Evolutionary conservation across 768 basidiomycete genomes (phyloP).

Genomic region (Cyclocybe cylindracea): DNA sequence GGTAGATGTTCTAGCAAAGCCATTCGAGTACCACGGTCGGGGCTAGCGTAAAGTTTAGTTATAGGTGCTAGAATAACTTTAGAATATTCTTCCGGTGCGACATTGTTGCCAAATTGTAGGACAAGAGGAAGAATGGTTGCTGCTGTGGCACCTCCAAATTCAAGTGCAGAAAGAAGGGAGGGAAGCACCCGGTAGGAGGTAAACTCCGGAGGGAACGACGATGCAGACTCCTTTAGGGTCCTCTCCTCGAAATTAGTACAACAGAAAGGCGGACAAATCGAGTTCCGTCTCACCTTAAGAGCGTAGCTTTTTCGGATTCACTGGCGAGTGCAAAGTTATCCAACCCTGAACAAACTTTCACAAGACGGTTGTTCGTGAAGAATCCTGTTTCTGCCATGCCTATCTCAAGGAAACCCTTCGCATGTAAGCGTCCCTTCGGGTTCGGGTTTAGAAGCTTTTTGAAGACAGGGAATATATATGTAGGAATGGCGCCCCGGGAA

Average conservation of each 20-base stretch:
- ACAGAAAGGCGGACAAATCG: neutral
- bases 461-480: slow-evolving; percentile 72
- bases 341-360: slow-evolving; percentile 81
- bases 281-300: slow-evolving; percentile 58
- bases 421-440: slow-evolving; percentile 73
- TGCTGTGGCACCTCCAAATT: slow-evolving; percentile 78
- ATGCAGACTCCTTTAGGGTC: slow-evolving; percentile 75
- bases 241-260: slow-evolving; percentile 36
- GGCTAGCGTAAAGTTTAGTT: slow-evolving; percentile 81
- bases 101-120: slow-evolving; percentile 73
- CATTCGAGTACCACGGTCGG: slow-evolving; percentile 93
- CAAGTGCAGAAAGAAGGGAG: slow-evolving; percentile 74
- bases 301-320: slow-evolving; percentile 74
- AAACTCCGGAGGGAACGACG: slow-evolving; percentile 86
- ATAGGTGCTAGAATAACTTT: slow-evolving; percentile 74
- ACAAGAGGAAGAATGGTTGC: slow-evolving; percentile 82
- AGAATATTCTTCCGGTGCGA: slow-evolving; percentile 70
- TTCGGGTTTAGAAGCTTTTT: slow-evolving; percentile 91
- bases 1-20: slow-evolving; percentile 85
- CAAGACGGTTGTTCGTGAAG: slow-evolving; percentile 79
- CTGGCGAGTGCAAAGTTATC: slow-evolving; percentile 82
- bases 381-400: slow-evolving; percentile 86
- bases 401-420: slow-evolving; percentile 75
- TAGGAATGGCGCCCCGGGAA: slow-evolving; percentile 77
- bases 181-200: slow-evolving; percentile 86